phyloP scores from a whole-genome alignment of 495 filamentous ascomycete species.

The Podospora anserina region DNA sequence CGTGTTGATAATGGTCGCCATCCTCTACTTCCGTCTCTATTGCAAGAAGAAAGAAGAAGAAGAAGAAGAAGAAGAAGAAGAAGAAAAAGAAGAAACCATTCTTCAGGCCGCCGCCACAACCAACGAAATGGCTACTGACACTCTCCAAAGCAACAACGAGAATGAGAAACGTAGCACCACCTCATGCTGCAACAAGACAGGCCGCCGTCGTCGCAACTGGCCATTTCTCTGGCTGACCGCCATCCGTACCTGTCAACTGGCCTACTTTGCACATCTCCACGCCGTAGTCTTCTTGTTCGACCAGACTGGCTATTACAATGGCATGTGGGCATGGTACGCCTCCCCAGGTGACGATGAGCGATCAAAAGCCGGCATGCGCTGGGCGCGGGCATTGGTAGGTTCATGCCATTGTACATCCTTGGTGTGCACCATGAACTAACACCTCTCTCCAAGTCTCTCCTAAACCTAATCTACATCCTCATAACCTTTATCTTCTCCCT shows the following conservation, averaged over 20 bases:
- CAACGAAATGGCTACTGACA: neutral
- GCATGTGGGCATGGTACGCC: neutral
- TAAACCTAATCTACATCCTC: neutral
- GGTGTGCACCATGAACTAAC: neutral
- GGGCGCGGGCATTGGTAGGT: slow-evolving; percentile 7
- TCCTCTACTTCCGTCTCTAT: slow-evolving; percentile 5
- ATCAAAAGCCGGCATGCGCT: neutral
- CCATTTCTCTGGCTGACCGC: slow-evolving; percentile 1
- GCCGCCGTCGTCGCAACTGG: neutral
- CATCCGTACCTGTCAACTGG: neutral
- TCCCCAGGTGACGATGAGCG: neutral
- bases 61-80: neutral
- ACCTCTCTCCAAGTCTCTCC: neutral
- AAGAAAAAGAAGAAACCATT: neutral
- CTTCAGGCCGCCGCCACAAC: neutral
- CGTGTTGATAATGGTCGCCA: slow-evolving; percentile 2
- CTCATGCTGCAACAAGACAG: neutral
- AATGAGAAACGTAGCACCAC: slow-evolving; percentile 1
- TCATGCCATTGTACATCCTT: neutral
- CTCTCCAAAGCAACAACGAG: neutral
- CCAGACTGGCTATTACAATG: neutral
- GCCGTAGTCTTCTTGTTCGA: neutral
- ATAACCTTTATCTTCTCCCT: neutral
- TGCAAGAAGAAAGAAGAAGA: slow-evolving; percentile 3
- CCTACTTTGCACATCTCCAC: neutral